phyloP scores from a whole-genome alignment of 2,329 filamentous ascomycete species.

The Neodidymelliopsis sp. region DNA sequence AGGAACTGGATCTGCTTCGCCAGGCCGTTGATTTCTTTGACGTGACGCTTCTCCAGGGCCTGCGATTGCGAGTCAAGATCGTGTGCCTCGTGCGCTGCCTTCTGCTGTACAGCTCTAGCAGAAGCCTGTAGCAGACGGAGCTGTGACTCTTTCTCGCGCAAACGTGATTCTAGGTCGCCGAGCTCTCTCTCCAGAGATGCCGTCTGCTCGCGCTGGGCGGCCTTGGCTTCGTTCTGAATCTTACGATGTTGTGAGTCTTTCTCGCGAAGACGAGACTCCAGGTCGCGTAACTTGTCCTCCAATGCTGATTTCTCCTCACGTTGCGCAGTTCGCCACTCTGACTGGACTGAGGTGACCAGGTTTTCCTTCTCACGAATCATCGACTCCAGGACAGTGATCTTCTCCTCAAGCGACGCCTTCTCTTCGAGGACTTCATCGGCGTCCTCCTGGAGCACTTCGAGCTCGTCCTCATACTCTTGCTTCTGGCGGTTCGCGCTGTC shows the following conservation, averaged over 20 bases:
- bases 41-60: constrained; percentile 72
- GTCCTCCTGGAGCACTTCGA: constrained; percentile 55
- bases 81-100: constrained; percentile 40
- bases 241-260: constrained; percentile 41
- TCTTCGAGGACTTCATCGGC: constrained; percentile 53
- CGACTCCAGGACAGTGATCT: constrained; percentile 54
- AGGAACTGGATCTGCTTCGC: constrained; percentile 92
- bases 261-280: constrained; percentile 37
- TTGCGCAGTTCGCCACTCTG: constrained; percentile 63
- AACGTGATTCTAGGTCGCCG: constrained; percentile 29
- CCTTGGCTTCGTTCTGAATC: constrained; percentile 37
- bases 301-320: constrained; percentile 54
- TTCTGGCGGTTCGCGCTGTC: constrained; percentile 54
- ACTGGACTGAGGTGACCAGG: constrained; percentile 27
- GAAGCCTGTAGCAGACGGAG: constrained; percentile 38
- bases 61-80: constrained; percentile 58
- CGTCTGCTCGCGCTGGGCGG: constrained; percentile 52
- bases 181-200: constrained; percentile 59
- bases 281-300: constrained; percentile 59
- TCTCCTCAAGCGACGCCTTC: constrained; percentile 67
- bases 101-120: constrained; percentile 38
- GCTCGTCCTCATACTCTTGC: constrained; percentile 65
- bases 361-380: constrained; percentile 49
- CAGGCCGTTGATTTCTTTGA: constrained; percentile 80
- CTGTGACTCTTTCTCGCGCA: constrained; percentile 39